Conservation (phyloP, 345 rosid genomes). For the Melaleuca alternifolia region DNA sequence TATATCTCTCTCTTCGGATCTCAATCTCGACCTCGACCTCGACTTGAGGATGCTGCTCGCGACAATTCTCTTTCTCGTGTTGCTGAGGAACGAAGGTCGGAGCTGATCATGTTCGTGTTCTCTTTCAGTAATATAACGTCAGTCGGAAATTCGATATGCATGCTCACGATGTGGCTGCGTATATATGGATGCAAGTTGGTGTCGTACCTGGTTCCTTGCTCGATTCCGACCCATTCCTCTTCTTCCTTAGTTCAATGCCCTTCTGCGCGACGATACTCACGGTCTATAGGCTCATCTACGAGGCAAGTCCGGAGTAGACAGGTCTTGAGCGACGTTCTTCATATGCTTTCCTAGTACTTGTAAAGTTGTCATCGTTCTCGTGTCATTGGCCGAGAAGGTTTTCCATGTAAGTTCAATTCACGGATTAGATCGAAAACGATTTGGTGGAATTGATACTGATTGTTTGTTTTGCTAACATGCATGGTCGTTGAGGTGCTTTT, state of each 20-base stretch:
- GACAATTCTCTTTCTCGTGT: background rate
- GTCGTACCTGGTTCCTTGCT: background rate
- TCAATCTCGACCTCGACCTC: background rate
- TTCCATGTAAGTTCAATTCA: background rate
- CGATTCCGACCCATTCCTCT: background rate
- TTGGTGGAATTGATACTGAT: fast-evolving
- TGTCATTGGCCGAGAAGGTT: background rate
- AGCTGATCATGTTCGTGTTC: background rate
- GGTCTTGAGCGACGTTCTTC: background rate
- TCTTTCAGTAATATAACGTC: background rate
- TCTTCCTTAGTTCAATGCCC: background rate
- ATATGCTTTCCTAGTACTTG: background rate
- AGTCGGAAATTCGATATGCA: background rate
- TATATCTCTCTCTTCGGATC: background rate
- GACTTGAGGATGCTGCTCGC: background rate
- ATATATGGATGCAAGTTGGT: background rate
- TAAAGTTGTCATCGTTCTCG: background rate
- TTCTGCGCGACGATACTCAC: background rate
- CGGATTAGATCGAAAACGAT: background rate
- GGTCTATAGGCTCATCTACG: background rate
- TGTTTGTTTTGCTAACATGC: background rate
- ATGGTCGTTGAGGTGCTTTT: background rate
- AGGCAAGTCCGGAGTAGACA: background rate
- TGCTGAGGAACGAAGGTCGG: background rate
- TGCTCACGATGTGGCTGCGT: background rate